Conservation (phyloP, 805 yeast genomes). For the Zygoascus flipseniorum region DNA sequence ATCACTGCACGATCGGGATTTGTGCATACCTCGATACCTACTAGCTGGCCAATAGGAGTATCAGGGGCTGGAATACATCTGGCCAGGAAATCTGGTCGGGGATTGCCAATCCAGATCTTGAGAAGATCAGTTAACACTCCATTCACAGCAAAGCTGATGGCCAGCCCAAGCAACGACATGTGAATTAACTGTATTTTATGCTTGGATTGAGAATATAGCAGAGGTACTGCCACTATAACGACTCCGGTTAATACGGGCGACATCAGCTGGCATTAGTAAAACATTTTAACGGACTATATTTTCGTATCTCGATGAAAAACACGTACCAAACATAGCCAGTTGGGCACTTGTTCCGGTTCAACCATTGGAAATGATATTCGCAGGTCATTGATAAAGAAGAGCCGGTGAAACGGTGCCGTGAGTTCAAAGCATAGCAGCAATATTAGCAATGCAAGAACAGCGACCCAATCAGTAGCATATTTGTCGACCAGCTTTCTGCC, state of each 20-base stretch:
- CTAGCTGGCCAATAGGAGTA: constrained; percentile 38
- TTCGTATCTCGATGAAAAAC: not conserved
- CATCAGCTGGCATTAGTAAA: constrained; percentile 29
- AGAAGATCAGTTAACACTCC: constrained; percentile 60
- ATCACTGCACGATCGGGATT: constrained; percentile 23
- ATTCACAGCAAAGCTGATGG: constrained; percentile 50
- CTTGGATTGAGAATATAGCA: constrained; percentile 18
- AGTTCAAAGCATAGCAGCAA: constrained; percentile 9
- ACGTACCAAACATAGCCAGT: constrained; percentile 38
- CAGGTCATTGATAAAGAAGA: constrained; percentile 65
- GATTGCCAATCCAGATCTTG: constrained; percentile 82
- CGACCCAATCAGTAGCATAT: constrained; percentile 12
- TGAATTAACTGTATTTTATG: constrained; percentile 41
- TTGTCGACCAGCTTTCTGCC: constrained; percentile 3
- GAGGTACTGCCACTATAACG: constrained; percentile 19
- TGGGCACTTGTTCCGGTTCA: constrained; percentile 61
- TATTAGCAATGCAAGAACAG: constrained; percentile 6
- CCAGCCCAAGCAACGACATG: constrained; percentile 58
- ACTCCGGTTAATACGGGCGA: constrained; percentile 15
- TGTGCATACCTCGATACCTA: constrained; percentile 31
- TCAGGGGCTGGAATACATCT: constrained; percentile 64
- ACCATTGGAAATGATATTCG: constrained; percentile 79
- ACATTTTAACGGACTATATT: not conserved
- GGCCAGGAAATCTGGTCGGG: constrained; percentile 85
- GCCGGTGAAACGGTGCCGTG: constrained; percentile 63